Base-by-base conservation (phyloP, 2,329 filamentous ascomycete species). In the Pestalotiopsis sp. region DNA sequence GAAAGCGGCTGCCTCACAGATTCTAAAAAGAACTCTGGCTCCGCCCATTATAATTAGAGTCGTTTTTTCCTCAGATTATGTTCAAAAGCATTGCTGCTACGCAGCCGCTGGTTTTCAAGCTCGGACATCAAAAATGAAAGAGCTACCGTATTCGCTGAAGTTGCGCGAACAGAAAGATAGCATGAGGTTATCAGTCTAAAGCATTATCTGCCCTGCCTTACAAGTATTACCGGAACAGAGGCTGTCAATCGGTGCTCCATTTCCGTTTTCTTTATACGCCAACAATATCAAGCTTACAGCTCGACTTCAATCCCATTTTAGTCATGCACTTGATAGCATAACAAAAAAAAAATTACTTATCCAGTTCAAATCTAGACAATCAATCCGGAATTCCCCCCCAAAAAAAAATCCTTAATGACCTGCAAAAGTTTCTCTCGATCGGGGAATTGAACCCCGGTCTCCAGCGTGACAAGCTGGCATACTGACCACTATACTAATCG, bases 81-180 rank as follows among this genome's bases (percentile, higher is more conserved):
- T 68, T 63, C 49, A 57, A 63, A 27, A 45, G 63, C 31, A 45
- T 59, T 4, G 58, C 49, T 27, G 61, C 65, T 17, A 65, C 61
- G 20, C 31, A 65, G 38, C 66, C 66, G 4, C 17, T 68, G 2
- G 1, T 52, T 4, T 68, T 65, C 25, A n/a, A 13, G n/a, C 4
- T 27, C 6, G n/a, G 61, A 9, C 25, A 40, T 14, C 20, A 52
- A 31, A 17, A 31, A 65, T 31, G 65, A 31, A 38, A 45, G 27
- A 36, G 13, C 49, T 1, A 61, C 45, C 20, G 61, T 68, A 17
- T 3, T 65, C 20, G 31, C 52, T 31, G 66, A 68, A 20, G 60
- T 52, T 40, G 17, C 58, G 25, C 52, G 56, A 6, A 65, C 66
- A 2, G 49, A 38, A 17, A 59, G 3, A 58, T 45, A n/a, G 52